Conservation (phyloP, 148 eudicot species). For the Persicaria tinctoria region DNA sequence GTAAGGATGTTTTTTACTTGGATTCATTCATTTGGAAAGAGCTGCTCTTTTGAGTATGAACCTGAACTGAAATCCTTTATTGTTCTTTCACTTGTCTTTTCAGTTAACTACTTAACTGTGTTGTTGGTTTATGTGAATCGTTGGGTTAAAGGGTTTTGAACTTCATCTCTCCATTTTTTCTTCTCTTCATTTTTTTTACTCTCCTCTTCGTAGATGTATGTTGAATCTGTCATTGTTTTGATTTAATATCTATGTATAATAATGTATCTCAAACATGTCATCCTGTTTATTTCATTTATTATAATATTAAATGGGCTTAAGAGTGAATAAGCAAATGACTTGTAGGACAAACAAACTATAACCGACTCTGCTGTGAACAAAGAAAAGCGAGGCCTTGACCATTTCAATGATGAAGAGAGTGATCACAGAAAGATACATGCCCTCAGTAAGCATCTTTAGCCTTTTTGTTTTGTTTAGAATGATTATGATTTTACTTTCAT, state of each 20-base stretch:
- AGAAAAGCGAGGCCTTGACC: slow-evolving; percentile 60
- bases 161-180: not conserved
- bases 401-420: slow-evolving; percentile 57
- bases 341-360: not conserved
- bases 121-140: not conserved
- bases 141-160: not conserved
- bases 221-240: not conserved
- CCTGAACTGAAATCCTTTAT: too few species aligned
- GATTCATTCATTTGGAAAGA: too few species aligned
- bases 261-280: slow-evolving; percentile 10
- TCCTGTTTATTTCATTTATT: not conserved
- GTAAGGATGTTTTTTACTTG: too few species aligned
- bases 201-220: too few species aligned
- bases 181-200: not conserved
- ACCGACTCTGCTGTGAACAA: slow-evolving; percentile 18
- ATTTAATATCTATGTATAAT: slow-evolving; percentile 24
- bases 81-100: too few species aligned
- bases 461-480: not conserved
- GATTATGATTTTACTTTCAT: not conserved
- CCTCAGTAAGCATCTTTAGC: slow-evolving; percentile 49
- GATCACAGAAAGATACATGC: slow-evolving; percentile 63
- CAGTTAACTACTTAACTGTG: too few species aligned
- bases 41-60: too few species aligned
- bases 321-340: not conserved
- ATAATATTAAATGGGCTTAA: too few species aligned